These are phyloP conservation scores for Ceratocystiopsis brevicomis DNA, from an alignment of 2,329 filamentous ascomycete genomes.

Conservation along the genomic window DNA sequence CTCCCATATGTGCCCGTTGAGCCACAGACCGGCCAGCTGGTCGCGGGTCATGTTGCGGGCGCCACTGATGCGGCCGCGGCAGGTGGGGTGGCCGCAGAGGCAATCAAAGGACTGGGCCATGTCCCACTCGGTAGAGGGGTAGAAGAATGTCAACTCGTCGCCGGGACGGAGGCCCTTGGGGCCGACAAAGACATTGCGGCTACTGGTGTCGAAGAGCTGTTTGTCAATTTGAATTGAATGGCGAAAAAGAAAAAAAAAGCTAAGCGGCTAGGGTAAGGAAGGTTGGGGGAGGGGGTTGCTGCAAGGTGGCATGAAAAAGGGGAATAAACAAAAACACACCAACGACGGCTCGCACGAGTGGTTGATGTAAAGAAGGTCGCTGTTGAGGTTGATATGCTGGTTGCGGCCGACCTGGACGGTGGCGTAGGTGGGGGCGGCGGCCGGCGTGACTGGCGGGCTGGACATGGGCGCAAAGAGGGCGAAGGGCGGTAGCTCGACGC, in stretches of 20 bases:
- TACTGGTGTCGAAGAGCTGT: conserved; percentile 41
- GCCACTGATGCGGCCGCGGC: conserved; percentile 42
- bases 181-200: conserved; percentile 37
- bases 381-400: conserved; percentile 43
- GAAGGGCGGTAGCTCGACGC: conserved; percentile 37
- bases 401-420: conserved; percentile 41
- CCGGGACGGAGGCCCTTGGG: conserved; percentile 33
- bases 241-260: neutral
- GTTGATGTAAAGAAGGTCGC: conserved; percentile 48
- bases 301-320: neutral
- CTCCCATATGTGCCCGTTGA: conserved; percentile 41
- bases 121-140: conserved; percentile 55
- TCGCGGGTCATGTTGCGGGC: conserved; percentile 37
- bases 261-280: neutral
- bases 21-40: conserved; percentile 38
- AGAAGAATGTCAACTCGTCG: conserved; percentile 52
- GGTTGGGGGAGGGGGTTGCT: no score
- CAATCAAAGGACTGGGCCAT: conserved; percentile 58
- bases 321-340: conserved; percentile 23
- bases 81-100: conserved; percentile 36
- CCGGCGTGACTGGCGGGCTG: conserved; percentile 42
- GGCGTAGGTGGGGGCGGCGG: conserved; percentile 38
- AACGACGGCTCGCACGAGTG: conserved; percentile 49
- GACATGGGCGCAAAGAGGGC: conserved; percentile 46
- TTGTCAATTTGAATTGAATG: neutral